phyloP scores from a whole-genome alignment of 2,329 filamentous ascomycete species.

The Trichophyton benhamiae region DNA sequence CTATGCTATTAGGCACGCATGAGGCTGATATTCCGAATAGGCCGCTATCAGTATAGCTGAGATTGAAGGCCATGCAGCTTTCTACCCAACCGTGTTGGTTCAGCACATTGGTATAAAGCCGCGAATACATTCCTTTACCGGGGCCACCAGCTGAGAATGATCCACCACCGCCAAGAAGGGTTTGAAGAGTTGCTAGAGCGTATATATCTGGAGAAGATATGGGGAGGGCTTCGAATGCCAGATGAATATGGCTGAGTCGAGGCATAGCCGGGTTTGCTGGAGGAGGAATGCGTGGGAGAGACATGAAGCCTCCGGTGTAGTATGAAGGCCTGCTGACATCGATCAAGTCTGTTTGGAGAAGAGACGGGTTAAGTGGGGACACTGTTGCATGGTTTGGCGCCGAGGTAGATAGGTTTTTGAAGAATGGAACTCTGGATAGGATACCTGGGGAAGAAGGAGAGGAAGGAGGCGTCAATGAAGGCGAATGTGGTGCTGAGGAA shows the following conservation, averaged over 20 bases:
- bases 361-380: conserved; percentile 38
- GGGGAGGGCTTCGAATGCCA: conserved; percentile 88
- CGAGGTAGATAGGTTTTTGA: conserved; percentile 77
- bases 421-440: conserved; percentile 73
- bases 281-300: conserved; percentile 66
- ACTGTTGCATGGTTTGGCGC: conserved; percentile 48
- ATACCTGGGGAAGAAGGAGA: conserved; percentile 41
- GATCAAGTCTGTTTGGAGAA: conserved; percentile 34
- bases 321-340: conserved; percentile 56
- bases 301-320: conserved; percentile 90
- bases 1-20: conserved; percentile 66
- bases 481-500: conserved; percentile 19
- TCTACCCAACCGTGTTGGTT: conserved; percentile 98
- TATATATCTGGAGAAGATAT: conserved; percentile 90
- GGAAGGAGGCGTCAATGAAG: conserved; percentile 18
- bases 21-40: conserved; percentile 87
- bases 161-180: conserved; percentile 85
- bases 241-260: conserved; percentile 79
- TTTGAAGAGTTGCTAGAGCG: conserved; percentile 87
- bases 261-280: conserved; percentile 66
- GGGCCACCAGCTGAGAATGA: conserved; percentile 95
- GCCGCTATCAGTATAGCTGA: conserved; percentile 90
- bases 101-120: conserved; percentile 91
- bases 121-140: conserved; percentile 98
- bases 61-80: conserved; percentile 90